These are phyloP conservation scores for Cryptosporidium ryanae DNA, from an alignment of 169 alveolate species.

Conservation along the genomic window DNA sequence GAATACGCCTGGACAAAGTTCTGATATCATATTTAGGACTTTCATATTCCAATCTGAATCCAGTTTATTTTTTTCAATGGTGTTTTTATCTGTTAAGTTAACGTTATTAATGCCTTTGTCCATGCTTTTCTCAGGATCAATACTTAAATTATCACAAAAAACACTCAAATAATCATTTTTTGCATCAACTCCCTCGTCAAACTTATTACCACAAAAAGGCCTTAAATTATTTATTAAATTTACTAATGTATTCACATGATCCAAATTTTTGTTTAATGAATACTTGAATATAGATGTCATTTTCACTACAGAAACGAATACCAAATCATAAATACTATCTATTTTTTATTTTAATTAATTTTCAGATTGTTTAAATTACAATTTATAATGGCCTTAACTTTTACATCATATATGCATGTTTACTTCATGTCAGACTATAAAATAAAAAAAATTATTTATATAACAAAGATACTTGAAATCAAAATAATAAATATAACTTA, in stretches of 20 bases:
- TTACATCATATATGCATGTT: no score
- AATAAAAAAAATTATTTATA: no score
- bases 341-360: neutral
- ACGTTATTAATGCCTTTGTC: neutral
- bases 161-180: no score
- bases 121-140: no score
- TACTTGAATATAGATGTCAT: constrained; percentile 45
- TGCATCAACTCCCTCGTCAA: no score
- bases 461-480: no score
- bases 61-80: neutral
- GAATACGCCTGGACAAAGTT: constrained; percentile 51
- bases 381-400: neutral
- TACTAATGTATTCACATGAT: constrained; percentile 23
- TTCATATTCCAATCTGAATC: constrained; percentile 6
- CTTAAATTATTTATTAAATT: constrained; percentile 22
- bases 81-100: neutral
- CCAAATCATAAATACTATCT: neutral
- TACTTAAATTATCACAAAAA: no score
- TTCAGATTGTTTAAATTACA: neutral
- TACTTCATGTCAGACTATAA: no score
- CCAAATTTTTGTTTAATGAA: constrained; percentile 1
- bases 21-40: constrained; percentile 30
- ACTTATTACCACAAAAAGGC: neutral
- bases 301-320: neutral
- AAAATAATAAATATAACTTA: no score